Evolutionary conservation across 441 rosid species (phyloP).

Genomic region (Adansonia grandidieri): DNA sequence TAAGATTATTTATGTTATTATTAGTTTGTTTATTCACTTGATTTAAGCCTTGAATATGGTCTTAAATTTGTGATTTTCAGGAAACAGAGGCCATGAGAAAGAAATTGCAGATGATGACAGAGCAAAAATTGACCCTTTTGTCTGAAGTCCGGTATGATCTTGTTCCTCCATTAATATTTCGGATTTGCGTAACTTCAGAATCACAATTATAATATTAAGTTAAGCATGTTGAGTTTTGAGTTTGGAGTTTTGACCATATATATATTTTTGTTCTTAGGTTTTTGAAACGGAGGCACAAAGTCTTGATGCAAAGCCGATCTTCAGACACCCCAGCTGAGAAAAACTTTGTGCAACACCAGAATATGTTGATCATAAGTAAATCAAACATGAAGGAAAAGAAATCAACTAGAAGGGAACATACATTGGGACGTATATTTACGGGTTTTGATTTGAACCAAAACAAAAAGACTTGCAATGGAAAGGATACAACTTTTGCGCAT

Average conservation of each 20-base stretch:
- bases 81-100: slow-evolving; percentile 58
- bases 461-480: slow-evolving; percentile 40
- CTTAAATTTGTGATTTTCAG: slow-evolving; percentile 35
- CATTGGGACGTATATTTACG: slow-evolving; percentile 18
- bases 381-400: slow-evolving; percentile 39
- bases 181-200: slow-evolving; percentile 16
- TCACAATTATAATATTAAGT: neutral
- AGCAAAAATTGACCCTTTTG: slow-evolving; percentile 46
- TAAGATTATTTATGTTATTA: neutral
- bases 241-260: neutral
- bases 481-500: slow-evolving; percentile 31
- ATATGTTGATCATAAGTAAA: slow-evolving; percentile 30
- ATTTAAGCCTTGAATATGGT: no score
- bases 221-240: neutral
- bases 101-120: slow-evolving; percentile 63
- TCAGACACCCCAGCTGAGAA: slow-evolving; percentile 23
- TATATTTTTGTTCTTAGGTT: slow-evolving; percentile 50
- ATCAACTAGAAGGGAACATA: slow-evolving; percentile 31
- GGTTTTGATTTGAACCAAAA: slow-evolving; percentile 45
- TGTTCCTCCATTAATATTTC: slow-evolving; percentile 20
- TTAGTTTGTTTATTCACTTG: no score
- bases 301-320: slow-evolving; percentile 54
- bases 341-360: slow-evolving; percentile 37
- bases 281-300: slow-evolving; percentile 61
- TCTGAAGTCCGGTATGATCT: slow-evolving; percentile 78